Conservation (phyloP, 805 yeast genomes). For the Spathaspora passalidarum region DNA sequence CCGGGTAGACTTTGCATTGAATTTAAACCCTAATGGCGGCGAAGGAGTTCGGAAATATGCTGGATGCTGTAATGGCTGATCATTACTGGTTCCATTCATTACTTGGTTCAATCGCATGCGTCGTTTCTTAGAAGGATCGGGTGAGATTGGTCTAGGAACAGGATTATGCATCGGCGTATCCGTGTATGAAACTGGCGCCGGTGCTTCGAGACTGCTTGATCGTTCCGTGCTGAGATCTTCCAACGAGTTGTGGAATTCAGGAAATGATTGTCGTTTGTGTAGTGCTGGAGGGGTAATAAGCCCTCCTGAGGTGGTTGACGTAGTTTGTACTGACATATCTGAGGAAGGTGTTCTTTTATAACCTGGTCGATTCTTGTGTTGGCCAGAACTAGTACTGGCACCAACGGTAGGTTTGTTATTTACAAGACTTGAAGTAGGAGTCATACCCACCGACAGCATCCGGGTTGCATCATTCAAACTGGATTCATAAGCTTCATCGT, state of each 20-base stretch:
- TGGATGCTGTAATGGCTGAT: not conserved
- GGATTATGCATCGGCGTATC: not conserved
- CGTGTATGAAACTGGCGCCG: not conserved
- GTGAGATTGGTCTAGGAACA: constrained; percentile 6
- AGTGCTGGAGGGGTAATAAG: constrained; percentile 10
- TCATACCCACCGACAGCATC: constrained; percentile 11
- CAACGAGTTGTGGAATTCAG: constrained; percentile 23
- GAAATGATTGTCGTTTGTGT: constrained; percentile 16
- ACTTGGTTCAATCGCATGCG: constrained; percentile 1
- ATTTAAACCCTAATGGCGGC: constrained; percentile 9
- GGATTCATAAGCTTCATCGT: constrained; percentile 34
- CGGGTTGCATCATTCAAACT: constrained; percentile 29
- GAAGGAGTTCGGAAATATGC: constrained; percentile 7
- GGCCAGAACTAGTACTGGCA: not conserved
- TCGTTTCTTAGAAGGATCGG: constrained; percentile 7
- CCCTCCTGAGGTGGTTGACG: constrained; percentile 21
- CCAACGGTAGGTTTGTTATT: not conserved
- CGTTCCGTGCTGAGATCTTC: constrained; percentile 18
- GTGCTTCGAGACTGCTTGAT: not conserved
- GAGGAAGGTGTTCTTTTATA: constrained; percentile 32
- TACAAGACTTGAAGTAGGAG: constrained; percentile 12
- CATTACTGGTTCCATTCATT: constrained; percentile 3
- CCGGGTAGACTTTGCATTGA: not conserved
- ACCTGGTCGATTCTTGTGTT: constrained; percentile 23
- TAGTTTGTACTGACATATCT: constrained; percentile 34